These are phyloP conservation scores for Sarocladiaceae sp. DNA, from an alignment of 2,329 filamentous ascomycete genomes.

Conservation along the genomic window DNA sequence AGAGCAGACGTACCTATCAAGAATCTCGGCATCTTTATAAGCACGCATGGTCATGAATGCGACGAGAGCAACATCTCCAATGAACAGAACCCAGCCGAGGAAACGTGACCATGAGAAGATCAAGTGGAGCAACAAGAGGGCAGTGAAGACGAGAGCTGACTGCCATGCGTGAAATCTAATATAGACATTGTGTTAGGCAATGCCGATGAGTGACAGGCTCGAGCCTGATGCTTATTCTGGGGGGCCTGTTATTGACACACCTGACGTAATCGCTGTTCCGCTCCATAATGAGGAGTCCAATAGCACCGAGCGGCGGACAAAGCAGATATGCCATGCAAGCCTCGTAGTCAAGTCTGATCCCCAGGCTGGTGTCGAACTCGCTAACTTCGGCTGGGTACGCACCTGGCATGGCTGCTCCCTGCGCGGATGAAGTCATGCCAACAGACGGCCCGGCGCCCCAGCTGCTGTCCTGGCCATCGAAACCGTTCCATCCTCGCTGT, in stretches of 20 bases:
- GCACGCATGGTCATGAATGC: constrained; percentile 70
- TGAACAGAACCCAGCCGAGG: constrained; percentile 76
- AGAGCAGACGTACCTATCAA: constrained; percentile 46
- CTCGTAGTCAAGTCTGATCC: constrained; percentile 81
- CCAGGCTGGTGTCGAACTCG: constrained; percentile 87
- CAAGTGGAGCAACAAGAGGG: constrained; percentile 69
- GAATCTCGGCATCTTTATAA: constrained; percentile 71
- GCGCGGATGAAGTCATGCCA: neutral
- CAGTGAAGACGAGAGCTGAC: constrained; percentile 74
- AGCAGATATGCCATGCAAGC: constrained; percentile 83
- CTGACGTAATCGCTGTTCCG: constrained; percentile 96
- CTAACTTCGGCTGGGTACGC: constrained; percentile 50
- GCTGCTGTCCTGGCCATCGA: constrained; percentile 30
- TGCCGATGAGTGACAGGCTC: constrained; percentile 13
- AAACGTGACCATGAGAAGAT: constrained; percentile 80
- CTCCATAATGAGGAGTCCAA: constrained; percentile 78
- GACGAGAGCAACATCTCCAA: constrained; percentile 70
- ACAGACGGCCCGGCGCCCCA: constrained; percentile 17
- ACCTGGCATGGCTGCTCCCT: constrained; percentile 23
- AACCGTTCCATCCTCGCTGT: constrained; percentile 43
- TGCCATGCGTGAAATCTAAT: constrained; percentile 96
- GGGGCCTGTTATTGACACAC: constrained; percentile 41
- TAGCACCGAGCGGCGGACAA: constrained; percentile 78
- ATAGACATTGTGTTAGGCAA: neutral
- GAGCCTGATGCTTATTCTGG: neutral